Evolutionary conservation across 2,329 filamentous ascomycete species (phyloP).

Genomic region (Fusarium austroafricanum): DNA sequence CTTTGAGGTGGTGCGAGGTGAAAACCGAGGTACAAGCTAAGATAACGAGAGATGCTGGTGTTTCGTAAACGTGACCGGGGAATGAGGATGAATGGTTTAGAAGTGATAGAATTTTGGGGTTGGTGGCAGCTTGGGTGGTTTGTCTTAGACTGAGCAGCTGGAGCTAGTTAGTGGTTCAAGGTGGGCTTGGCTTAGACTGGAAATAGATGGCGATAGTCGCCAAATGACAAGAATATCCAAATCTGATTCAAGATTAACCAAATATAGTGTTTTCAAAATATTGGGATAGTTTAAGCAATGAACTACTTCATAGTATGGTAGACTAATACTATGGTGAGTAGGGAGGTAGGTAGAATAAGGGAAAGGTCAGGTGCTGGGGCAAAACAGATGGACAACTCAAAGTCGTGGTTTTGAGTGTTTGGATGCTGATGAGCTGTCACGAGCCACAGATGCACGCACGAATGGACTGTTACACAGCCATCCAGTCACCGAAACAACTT

Average conservation of each 20-base stretch:
- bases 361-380: conserved; percentile 24
- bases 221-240: conserved; percentile 5
- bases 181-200: conserved; percentile 1
- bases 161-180: conserved; percentile 10
- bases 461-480: background rate
- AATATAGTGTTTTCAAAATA: background rate
- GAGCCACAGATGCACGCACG: conserved; percentile 7
- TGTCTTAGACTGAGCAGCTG: background rate
- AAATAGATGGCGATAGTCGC: conserved; percentile 11
- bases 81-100: conserved; percentile 12
- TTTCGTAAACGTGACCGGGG: conserved; percentile 8
- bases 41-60: conserved; percentile 1
- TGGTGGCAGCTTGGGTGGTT: conserved; percentile 19
- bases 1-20: conserved; percentile 15
- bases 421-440: conserved; percentile 27
- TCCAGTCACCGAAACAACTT: conserved; percentile 21
- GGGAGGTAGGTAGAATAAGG: too few relatives aligned
- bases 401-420: conserved; percentile 18
- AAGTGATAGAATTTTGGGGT: conserved; percentile 27
- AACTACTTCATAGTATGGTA: background rate
- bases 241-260: background rate
- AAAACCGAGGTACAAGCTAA: conserved; percentile 23
- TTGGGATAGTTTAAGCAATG: background rate
- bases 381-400: conserved; percentile 6
- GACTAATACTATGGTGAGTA: too few relatives aligned